Base-by-base conservation (phyloP, 345 rosid genomes). In the Orychophragmus violaceus region DNA sequence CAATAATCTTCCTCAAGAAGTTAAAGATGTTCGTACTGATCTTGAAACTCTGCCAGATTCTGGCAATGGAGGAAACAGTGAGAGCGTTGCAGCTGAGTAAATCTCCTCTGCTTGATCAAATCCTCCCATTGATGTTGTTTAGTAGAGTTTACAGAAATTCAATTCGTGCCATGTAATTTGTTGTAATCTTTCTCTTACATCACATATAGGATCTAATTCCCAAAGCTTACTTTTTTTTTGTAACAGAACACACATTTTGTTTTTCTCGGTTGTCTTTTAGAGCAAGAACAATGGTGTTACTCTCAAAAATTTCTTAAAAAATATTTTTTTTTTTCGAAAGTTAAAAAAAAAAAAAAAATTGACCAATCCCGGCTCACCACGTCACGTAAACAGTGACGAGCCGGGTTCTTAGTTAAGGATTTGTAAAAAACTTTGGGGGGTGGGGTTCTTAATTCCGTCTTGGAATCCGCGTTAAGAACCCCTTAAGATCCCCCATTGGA, bases 31-130 rank as follows among this genome's bases (percentile, higher is more conserved):
- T 54, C 80, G 78, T 14, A 80, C 82, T 0, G 89, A 85, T 70
- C 72, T 82, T 68, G 93, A 70, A 67, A 85, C 91, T 57, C 72
- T 87, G 72, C 88, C 94, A 1, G 82, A 80, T 17, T 76, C 83
- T 8, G 76, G 76, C 59, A 77, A 62, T 51, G 80, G 70, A 49
- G 83, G 74, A 4, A 75, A 61, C 21, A 77, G 58, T 32, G 78
- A 73, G 13, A 78, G 64, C 56, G 76, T 79, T 59, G 66, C 75
- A 5, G 82, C 89, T 6, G 89, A 83, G 82, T 84, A 68, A 5
- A 16, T 32, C 37, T 63, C 22, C 2, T 32, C 3, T 32, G 57
- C 30, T 62, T 17, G 18, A 53, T 44, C 55, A 62, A 24, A 35
- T 32, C 18, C 5, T 35, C 59, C 19, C 44, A 19, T 55, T 46